phyloP scores from a whole-genome alignment of 345 rosid genomes.

The Dovyalis caffra region DNA sequence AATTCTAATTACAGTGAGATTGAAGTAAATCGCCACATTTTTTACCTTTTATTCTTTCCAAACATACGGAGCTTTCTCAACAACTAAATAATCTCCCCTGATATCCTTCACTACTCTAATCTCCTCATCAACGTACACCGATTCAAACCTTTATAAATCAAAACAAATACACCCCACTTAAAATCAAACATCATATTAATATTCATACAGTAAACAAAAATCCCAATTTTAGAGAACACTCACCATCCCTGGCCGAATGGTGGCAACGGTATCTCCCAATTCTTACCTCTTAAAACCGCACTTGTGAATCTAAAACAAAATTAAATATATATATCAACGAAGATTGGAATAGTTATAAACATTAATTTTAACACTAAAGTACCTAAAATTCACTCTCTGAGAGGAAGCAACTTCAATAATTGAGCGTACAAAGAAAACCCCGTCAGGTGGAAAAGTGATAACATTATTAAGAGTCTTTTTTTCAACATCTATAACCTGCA shows the following conservation, averaged over 20 bases:
- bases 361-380: background rate
- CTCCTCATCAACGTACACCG: conserved; percentile 60
- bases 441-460: conserved; percentile 88
- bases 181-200: background rate
- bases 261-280: conserved; percentile 84
- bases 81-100: conserved; percentile 69
- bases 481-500: conserved; percentile 86
- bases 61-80: conserved; percentile 57
- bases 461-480: conserved; percentile 61
- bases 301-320: conserved; percentile 54
- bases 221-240: conserved; percentile 22
- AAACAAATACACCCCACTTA: background rate
- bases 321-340: background rate
- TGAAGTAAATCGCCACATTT: background rate
- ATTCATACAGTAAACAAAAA: background rate
- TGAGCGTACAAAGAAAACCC: conserved; percentile 87
- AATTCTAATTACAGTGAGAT: background rate
- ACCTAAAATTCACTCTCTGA: conserved; percentile 88
- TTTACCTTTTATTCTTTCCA: conserved; percentile 48
- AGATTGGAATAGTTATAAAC: background rate
- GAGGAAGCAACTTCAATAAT: conserved; percentile 59
- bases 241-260: conserved; percentile 95
- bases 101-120: conserved; percentile 78
- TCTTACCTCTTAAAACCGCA: conserved; percentile 68
- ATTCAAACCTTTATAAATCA: conserved; percentile 51